Percentiles rank a stretch among this genome's conserved stretches.
phyloP scores from a whole-genome alignment of 1,139 yeast species.

The Barnettozyma hawaiiensis region DNA sequence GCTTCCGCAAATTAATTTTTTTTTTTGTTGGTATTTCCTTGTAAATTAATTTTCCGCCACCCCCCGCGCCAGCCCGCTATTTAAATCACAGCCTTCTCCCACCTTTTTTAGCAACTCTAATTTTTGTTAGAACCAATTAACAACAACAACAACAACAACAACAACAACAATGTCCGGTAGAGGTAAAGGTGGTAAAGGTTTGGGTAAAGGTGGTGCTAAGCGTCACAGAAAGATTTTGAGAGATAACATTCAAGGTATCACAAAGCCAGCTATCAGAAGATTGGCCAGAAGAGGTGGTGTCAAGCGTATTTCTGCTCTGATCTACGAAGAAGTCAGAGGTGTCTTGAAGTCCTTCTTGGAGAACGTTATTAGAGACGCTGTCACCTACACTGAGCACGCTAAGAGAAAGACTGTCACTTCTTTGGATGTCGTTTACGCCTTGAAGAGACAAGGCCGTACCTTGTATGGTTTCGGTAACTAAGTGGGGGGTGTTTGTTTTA shows the following conservation, averaged over 20 bases:
- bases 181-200: slow-evolving; percentile 99
- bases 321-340: slow-evolving; percentile 98
- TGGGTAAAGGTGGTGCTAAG: slow-evolving; percentile 99
- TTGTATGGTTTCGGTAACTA: slow-evolving; percentile 99
- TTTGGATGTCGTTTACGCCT: slow-evolving; percentile 96
- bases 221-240: slow-evolving; percentile 99
- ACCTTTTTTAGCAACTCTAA: no score
- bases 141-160: slow-evolving; percentile 2
- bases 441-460: slow-evolving; percentile 99
- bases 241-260: slow-evolving; percentile 99
- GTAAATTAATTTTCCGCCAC: not conserved
- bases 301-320: slow-evolving; percentile 98
- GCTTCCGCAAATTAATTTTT: not conserved
- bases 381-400: slow-evolving; percentile 99
- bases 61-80: not conserved
- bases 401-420: slow-evolving; percentile 99
- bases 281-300: slow-evolving; percentile 99
- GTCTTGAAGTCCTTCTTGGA: slow-evolving; percentile 95
- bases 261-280: slow-evolving; percentile 99
- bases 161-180: slow-evolving; percentile 55
- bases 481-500: slow-evolving; percentile 13
- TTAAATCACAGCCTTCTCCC: slow-evolving; percentile 4
- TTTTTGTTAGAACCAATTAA: no score
- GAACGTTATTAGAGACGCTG: slow-evolving; percentile 97
- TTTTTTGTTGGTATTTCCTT: not conserved